Conservation (phyloP, 192 early-diverging fungal species). For the Umbelopsis vinacea region DNA sequence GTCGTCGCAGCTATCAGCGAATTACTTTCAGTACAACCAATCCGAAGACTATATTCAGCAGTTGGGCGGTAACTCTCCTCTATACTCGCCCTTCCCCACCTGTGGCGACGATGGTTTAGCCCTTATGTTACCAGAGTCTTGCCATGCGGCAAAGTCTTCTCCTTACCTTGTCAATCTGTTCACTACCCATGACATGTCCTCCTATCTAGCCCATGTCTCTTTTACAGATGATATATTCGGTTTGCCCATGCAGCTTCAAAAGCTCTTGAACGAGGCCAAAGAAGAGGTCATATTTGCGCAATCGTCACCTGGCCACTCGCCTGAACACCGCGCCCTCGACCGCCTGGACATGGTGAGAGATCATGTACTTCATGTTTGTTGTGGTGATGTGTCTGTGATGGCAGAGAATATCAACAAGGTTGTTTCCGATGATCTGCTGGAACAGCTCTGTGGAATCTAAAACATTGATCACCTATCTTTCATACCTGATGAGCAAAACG, state of each 20-base stretch:
- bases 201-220: conserved; percentile 35
- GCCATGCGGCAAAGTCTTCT: neutral
- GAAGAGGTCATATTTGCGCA: conserved; percentile 36
- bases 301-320: conserved; percentile 4
- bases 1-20: conserved; percentile 2
- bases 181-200: conserved; percentile 35
- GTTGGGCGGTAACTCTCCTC: neutral
- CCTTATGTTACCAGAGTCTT: neutral
- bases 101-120: conserved; percentile 17
- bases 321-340: conserved; percentile 9
- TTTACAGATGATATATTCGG: conserved; percentile 51
- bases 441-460: conserved; percentile 20
- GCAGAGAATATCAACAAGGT: conserved; percentile 4
- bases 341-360: neutral
- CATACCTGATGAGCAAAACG: neutral
- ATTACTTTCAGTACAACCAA: neutral
- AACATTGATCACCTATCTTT: neutral
- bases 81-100: neutral
- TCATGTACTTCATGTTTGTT: conserved; percentile 12
- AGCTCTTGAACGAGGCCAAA: conserved; percentile 37
- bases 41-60: conserved; percentile 10
- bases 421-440: conserved; percentile 9
- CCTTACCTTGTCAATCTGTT: conserved; percentile 40
- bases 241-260: conserved; percentile 38
- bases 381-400: conserved; percentile 8